Evolutionary conservation across 768 basidiomycete species (phyloP).

Genomic region (Russula brevipes): DNA sequence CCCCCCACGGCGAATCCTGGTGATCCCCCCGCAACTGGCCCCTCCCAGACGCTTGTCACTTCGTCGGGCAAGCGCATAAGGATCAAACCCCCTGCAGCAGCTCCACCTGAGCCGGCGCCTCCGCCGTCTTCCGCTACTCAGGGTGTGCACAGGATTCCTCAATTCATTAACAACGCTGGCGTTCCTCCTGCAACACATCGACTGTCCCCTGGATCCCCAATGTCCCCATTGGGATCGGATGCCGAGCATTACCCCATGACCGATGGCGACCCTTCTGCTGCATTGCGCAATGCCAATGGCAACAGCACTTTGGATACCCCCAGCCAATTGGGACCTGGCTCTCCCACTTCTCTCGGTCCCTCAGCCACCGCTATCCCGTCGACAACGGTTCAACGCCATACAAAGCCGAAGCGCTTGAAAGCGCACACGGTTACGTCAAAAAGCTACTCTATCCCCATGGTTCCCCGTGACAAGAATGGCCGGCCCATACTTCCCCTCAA

Average conservation of each 20-base stretch:
- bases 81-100: conserved; percentile 43
- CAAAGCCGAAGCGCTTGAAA: conserved; percentile 74
- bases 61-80: conserved; percentile 46
- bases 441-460: conserved; percentile 70
- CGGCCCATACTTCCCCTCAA: conserved; percentile 72
- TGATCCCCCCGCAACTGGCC: conserved; percentile 12
- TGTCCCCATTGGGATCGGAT: conserved; percentile 25
- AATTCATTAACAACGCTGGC: conserved; percentile 23
- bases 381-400: conserved; percentile 41
- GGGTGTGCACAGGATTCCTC: conserved; percentile 17
- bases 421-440: conserved; percentile 77
- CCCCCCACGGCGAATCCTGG: conserved; percentile 27
- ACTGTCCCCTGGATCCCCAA: conserved; percentile 23
- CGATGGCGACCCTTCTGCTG: conserved; percentile 11
- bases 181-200: conserved; percentile 16
- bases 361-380: conserved; percentile 29
- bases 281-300: conserved; percentile 20
- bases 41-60: conserved; percentile 39
- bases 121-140: conserved; percentile 23
- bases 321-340: conserved; percentile 30
- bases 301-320: conserved; percentile 7
- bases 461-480: conserved; percentile 67
- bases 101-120: conserved; percentile 22
- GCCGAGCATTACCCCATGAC: conserved; percentile 14
- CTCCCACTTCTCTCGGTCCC: conserved; percentile 34